Base-by-base conservation (phyloP, 2,329 filamentous ascomycete genomes). In the Pseudocercospora pini-densiflorae region DNA sequence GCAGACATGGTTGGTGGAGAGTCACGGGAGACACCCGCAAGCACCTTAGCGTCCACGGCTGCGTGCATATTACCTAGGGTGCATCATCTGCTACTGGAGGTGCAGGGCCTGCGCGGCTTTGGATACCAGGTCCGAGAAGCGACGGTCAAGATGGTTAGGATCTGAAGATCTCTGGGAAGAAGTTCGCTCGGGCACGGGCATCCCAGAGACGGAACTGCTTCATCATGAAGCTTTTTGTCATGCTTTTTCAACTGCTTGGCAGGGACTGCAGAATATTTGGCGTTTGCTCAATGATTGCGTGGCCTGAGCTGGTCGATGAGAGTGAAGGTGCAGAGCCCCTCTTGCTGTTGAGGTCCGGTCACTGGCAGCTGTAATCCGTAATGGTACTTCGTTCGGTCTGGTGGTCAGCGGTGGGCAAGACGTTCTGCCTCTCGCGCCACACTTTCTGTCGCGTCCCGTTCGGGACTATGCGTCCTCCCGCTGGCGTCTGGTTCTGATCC, bases 161-260 rank as follows among this genome's bases (percentile, higher is more conserved):
- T 65, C 57, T 59, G 53, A 66, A 65, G 58, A 68, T 62, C 70
- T 71, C 70, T 70, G 68, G 68, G 68, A 71, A 55, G 66, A 59
- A 23, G 68, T 70, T 70, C 66, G 63, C 59, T 53, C 68, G 66
- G 70, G 55, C 57, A 59, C 61, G 62, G 64, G 63, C 68, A 66
- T 62, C 57, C 60, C 61, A 60, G 27, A 16, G 36, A 19, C 66
- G 67, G 69, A 23, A 59, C 27, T 47, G 61, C 45, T 47, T 40
- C 57, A 59, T 33, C 31, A 29, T 59, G 62, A 59, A 24, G 45
- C 53, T 64, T 68, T 70, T 70, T 71, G 70, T 71, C 70, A 70
- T 69, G 61, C 58, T 60, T 55, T 47, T 45, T 54, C 29, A 49
- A 36, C 54, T 68, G 59, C 66, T 70, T 68, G 64, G 61, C 59